Percentiles rank a stretch among this genome's conserved stretches.
Conservation (phyloP, 169 alveolate genomes). For the Amoebophrya sp. region DNA sequence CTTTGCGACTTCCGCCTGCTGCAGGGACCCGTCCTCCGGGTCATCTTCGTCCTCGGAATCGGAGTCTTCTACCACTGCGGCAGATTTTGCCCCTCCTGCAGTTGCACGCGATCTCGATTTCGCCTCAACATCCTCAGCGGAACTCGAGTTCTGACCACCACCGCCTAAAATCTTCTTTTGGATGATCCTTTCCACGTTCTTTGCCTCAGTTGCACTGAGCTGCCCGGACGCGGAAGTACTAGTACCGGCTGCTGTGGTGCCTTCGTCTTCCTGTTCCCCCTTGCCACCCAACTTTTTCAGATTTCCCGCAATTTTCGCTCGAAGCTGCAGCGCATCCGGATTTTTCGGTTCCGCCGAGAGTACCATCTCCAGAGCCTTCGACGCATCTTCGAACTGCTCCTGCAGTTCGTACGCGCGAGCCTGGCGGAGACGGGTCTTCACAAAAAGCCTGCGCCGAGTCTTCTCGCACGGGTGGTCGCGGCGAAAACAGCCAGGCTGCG, state of each 20-base stretch:
- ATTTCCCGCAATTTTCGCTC: neutral
- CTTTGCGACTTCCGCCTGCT: neutral
- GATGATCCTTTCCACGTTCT: neutral
- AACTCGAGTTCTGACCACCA: neutral
- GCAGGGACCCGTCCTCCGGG: neutral
- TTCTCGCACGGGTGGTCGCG: neutral
- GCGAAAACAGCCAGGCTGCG: neutral
- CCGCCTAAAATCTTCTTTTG: neutral
- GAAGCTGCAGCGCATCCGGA: neutral
- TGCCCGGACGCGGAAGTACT: no score
- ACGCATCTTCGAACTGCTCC: neutral
- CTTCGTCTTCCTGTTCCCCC: no score
- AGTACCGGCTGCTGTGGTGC: no score
- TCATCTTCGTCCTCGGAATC: neutral
- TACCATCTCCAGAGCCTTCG: neutral
- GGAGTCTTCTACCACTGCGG: neutral
- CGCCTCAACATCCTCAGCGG: no score
- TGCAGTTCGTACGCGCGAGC: neutral
- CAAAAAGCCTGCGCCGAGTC: neutral
- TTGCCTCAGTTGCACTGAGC: neutral
- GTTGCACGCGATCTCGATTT: no score
- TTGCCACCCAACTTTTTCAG: no score
- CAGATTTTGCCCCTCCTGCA: neutral
- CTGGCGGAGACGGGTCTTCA: neutral
- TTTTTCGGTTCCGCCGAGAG: neutral